Base-by-base conservation (phyloP, 768 basidiomycete species). In the Suillus variegatus region DNA sequence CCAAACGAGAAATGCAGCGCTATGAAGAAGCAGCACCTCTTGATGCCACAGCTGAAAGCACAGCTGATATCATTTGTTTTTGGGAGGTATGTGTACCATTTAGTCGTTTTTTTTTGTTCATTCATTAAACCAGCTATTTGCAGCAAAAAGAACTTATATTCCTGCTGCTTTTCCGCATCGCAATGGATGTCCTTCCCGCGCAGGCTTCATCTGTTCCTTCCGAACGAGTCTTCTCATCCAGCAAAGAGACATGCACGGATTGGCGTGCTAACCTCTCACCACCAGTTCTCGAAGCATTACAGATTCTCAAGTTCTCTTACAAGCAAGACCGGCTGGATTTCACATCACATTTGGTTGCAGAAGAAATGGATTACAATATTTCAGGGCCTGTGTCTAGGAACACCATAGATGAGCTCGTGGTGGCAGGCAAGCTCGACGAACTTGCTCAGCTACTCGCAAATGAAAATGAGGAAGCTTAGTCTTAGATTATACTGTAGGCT, bases 151-250 rank as follows among this genome's bases (percentile, higher is more conserved):
- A 67, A 43, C 41, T 49, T 61, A 68, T 73, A 64, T 60, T 60
- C n/a, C 58, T n/a, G 1, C 60, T 44, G 35, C 22, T 40, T 43
- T 62, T 41, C 32, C 49, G 62, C 16, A 44, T 71, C n/a, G 72
- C 71, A 12, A 58, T 69, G 52, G 68, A 71, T 60, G 52, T 60
- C 52, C 54, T 71, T 25, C 68, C 71, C 4, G 52, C 65, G 6
- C 71, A 73, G 60, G 72, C 72, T 28, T 77, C 77, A 3, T 76
- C 75, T 14, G 58, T 60, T 0, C 58, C 58, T 25, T 60, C 51
- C 25, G 14, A 52, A 28, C 51, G 6, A 25, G 51, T 52, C 14
- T 52, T 28, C 51, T 52, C 25, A 14, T 52, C 51, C 14, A 52
- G 51, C 51, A 52, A 25, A 25, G 35, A 35, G 35, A 35, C 8